Base-by-base conservation (phyloP, 140 eudicot genomes). In the Oenanthe javanica region DNA sequence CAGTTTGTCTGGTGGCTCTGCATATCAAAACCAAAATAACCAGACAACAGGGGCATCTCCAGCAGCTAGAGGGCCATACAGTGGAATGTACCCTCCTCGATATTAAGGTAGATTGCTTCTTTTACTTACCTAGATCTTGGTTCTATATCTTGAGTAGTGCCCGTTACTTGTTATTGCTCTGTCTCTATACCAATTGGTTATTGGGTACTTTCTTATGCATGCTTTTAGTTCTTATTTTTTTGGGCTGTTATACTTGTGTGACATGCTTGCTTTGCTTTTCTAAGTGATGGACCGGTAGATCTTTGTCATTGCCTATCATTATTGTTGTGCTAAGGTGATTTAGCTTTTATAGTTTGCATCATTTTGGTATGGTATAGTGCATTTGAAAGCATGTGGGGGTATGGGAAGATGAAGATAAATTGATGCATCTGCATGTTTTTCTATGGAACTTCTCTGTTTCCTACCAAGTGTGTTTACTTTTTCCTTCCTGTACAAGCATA, bases 1-100 rank as follows among this genome's bases (percentile, higher is more conserved):
- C 82, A 82, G 89, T 78, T 83, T 88, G 81, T 76, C 96, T 18
- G 82, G 88, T 67, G 79, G 84, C 49, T 73, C 83, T 52, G 87
- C 81, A 5, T 88, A 87, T 70, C 88, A 83, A 49, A 72, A 77
- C 79, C 96, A 85, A 81, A 89, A 81, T 38, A 84, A 87, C 78
- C 91, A 87, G 52, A 79, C 83, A 5, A 51, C 87, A 2, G 93
- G 87, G 74, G 76, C 86, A 70, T 85, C 88, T 21, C 82, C 90
- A 31, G 87, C 88, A 18, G 82, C 87, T 81, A 86, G 94, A 80
- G 86, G 84, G 69, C 91, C 91, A 18, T 82, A 86, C 61, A 87
- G 88, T 15, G 91, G 91, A 66, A 50, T 81, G 48, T 86, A 84
- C 80, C 88, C 84, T 71, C 85, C 89, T 46, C 89, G 86, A 63